Evolutionary conservation across 176 grass and related monocot genomes (phyloP), one percentile per base, ranked within the genome.

Genomic region (Typha latifolia): DNA sequence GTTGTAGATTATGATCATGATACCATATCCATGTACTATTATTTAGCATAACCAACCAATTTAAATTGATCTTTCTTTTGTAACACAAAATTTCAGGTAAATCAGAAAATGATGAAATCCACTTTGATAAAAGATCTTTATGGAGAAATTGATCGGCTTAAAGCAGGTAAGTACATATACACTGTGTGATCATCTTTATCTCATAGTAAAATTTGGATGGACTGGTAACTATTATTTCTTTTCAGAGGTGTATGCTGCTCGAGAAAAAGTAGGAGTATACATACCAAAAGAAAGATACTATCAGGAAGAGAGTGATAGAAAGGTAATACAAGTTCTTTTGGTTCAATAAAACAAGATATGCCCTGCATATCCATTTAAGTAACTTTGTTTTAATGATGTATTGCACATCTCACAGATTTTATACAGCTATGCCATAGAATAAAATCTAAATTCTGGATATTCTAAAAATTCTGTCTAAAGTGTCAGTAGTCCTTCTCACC

Each of bases 61-160:
- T 24, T 26, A 55, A 43, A 12, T 43, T 48, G 14, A 48, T 61
- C 3, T 51, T 37, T 69, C 23, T 62, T 31, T 13, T 71, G 14
- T 16, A 14, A 2, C 31, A 61, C 49, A 34, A 20, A 61, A 24
- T 71, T 50, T 47, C 78, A 96, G 92, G 88, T 96, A 53, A 96
- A 96, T 56, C 93, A 96, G 66, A 96, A 96, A 76, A 89, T 96
- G 93, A 96, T 96, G 95, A 99, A 99, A 81, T 87, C 89, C 63
- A 89, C 95, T 74, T 78, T 99, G 63, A 99, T 99, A 18, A 99
- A 99, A 85, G 95, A 99, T 85, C 86, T 99, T 22, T 99, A 99
- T 73, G 80, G 89, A 51, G 95, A 99, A 87, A 99, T 99, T 29
- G 95, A 99, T 26, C 67, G 81, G 27, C 89, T 99, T 22, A 99